phyloP scores from a whole-genome alignment of 345 rosid genomes.

The Camelina laxa region DNA sequence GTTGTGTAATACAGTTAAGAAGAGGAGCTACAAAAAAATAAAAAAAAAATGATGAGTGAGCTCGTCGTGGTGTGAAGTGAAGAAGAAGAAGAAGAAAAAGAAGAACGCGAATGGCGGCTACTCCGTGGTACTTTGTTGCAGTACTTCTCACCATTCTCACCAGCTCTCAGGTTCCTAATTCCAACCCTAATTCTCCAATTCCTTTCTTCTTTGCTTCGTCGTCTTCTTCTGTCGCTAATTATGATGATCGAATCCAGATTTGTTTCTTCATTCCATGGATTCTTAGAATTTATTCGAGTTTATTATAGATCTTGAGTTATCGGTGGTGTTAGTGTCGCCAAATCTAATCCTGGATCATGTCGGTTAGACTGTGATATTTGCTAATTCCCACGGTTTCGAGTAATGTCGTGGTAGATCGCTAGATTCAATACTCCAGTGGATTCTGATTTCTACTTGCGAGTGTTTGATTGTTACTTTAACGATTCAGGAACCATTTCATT shows the following conservation, averaged over 20 bases:
- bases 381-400: not conserved
- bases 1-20: not conserved
- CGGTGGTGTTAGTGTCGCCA: not conserved
- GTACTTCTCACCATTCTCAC: conserved; percentile 64
- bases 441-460: not conserved
- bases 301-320: conserved; percentile 13
- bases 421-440: not conserved
- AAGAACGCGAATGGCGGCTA: conserved; percentile 45
- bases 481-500: not conserved
- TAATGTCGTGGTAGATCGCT: conserved; percentile 1
- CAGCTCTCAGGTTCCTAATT: conserved; percentile 59
- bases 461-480: not conserved
- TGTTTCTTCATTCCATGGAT: not conserved
- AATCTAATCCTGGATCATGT: conserved; percentile 8
- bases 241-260: conserved; percentile 1
- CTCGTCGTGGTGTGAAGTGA: conserved; percentile 4
- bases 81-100: not conserved
- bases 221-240: not conserved
- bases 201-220: not conserved
- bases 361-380: not conserved
- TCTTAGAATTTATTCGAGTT: not conserved
- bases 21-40: not conserved
- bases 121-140: conserved; percentile 59
- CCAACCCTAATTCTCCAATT: conserved; percentile 16
- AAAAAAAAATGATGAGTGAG: conserved; percentile 18